Base-by-base conservation (phyloP, 108 stramenopile species). In the Nitzschia putrida region DNA sequence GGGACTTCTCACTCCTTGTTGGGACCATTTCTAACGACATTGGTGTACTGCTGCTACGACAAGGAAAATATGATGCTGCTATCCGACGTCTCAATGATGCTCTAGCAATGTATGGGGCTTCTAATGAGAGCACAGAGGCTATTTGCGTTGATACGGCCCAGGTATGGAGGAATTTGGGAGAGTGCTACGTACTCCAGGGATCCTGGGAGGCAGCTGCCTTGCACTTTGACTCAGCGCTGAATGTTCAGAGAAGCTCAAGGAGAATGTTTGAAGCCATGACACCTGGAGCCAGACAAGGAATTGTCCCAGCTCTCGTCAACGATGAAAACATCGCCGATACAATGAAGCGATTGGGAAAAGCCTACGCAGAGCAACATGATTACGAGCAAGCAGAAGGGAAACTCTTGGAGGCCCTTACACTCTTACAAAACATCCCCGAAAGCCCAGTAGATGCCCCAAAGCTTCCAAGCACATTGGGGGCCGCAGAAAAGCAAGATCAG, bases 101-200 rank as follows among this genome's bases (percentile, higher is more conserved):
- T 3, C 47, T 78, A 12, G 72, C 16, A 25, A 45, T 61, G 11
- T 71, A 67, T 52, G 61, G 68, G 47, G 41, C 61, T 8, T 43
- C 57, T 0, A 12, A 39, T 0, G 34, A 66, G 2, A 42, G 44
- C 13, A 14, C 22, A 5, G 57, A 63, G 25, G 68, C 22, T 26
- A 42, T 53, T 42, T 56, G 50, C 38, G 18, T 59, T 39, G 60
- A 73, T 37, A 49, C 61, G 0, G 67, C 69, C 20, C 72, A 77
- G 47, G 40, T 82, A 0, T 78, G 77, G 76, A 25, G 66, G 52
- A 77, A 82, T 57, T 45, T 82, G 16, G 77, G 52, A 11, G 69
- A 78, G 49, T 77, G 76, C 43, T 65, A 71, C 39, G 44, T 39
- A 3, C 37, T 61, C 20, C 42, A 38, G 22, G 37, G 44, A 23